These are phyloP conservation scores for Eucalyptus curtisii DNA, from an alignment of 345 rosid genomes.

Conservation along the genomic window DNA sequence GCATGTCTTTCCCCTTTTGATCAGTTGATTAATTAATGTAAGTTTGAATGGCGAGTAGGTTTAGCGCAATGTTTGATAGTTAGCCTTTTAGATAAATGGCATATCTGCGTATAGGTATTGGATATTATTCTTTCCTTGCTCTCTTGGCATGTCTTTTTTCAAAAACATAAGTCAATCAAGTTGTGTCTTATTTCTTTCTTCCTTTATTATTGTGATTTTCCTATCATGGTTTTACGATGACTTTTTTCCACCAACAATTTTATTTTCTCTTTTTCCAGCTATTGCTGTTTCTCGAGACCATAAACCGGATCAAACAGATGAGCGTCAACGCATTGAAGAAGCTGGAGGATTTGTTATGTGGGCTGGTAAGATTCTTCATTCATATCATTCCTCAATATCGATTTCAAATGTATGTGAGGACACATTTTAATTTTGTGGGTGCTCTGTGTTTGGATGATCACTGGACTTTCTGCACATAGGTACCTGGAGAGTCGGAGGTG, in stretches of 20 bases:
- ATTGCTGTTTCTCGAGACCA: slow-evolving; percentile 98
- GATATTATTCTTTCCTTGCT: background rate
- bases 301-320: slow-evolving; percentile 97
- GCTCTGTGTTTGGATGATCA: background rate
- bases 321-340: slow-evolving; percentile 93
- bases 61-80: background rate
- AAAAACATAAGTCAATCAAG: background rate
- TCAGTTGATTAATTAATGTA: background rate
- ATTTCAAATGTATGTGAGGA: background rate
- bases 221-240: background rate
- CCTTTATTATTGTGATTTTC: background rate
- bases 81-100: background rate
- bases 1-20: background rate
- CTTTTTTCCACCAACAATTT: background rate
- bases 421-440: background rate
- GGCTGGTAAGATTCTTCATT: slow-evolving; percentile 52
- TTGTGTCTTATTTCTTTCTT: background rate
- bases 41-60: background rate
- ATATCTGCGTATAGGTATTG: background rate
- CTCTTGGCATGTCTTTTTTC: background rate
- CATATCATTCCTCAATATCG: background rate
- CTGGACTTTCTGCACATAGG: slow-evolving; percentile 24
- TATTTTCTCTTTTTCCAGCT: slow-evolving; percentile 27
- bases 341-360: slow-evolving; percentile 99
- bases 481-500: slow-evolving; percentile 99